Evolutionary conservation across 257 asterid genomes (phyloP), one percentile per base, ranked within the genome.

Genomic region (Catharanthus roseus): DNA sequence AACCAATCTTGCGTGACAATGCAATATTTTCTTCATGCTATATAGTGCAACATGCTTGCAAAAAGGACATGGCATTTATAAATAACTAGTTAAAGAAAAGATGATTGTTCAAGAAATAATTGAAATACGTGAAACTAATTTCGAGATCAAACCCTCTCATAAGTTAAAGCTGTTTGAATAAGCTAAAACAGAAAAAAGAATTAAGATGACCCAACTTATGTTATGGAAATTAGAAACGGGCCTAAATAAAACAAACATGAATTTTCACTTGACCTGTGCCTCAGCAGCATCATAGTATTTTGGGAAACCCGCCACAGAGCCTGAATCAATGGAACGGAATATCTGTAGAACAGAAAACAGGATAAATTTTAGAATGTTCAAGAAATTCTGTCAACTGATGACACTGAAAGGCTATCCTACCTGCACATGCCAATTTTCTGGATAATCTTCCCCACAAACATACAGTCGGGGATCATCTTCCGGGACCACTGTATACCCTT

Each of bases 241-340:
- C 5, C 24, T 49, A 49, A 61, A 61, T 15, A 15, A 31, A 24
- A 57, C 15, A 31, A 23, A 24, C 21, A 61, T 33, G 72, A 19
- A 28, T 41, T 61, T 50, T 53, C 38, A 21, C 39, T n/a, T 75
- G 67, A 90, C 96, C 95, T 84, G 92, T 69, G 77, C 78, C 73
- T 82, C 77, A 54, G 90, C 91, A 64, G 65, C 87, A 77, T 88
- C 87, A 66, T 55, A 69, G 51, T 66, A 76, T 73, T 87, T 90
- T 56, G 96, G 96, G 66, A 90, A 90, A 58, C 98, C 98, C 79
- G 81, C 85, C 67, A 86, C 78, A 33, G 98, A 90, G 49, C 96
- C 98, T 31, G 98, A 92, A 80, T 92, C 98, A 21, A 92, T 92
- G 75, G 98, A 92, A 73, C 98, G 89, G 82, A 92, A 92, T 67